phyloP scores from a whole-genome alignment of 208 protist genomes.

The Leishmania lainsoni region DNA sequence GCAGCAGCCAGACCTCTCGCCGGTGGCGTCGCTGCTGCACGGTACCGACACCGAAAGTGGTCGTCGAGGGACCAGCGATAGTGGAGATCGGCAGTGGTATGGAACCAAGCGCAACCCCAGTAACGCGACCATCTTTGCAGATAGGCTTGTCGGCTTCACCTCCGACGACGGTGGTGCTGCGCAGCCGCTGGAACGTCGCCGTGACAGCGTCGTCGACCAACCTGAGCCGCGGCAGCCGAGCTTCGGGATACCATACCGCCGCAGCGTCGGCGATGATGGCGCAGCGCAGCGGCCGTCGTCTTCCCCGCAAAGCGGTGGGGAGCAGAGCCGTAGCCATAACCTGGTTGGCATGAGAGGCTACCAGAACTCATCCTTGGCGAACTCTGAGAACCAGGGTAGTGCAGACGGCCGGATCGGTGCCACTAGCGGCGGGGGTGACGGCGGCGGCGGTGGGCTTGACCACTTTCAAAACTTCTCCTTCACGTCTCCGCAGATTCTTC shows the following conservation, averaged over 20 bases:
- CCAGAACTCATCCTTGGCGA: neutral
- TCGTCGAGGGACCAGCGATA: neutral
- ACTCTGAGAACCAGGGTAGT: neutral
- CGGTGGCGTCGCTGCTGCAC: neutral
- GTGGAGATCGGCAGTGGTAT: neutral
- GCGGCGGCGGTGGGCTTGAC: conserved; percentile 21
- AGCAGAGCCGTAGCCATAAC: neutral
- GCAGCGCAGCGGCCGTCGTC: neutral
- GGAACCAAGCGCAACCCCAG: neutral
- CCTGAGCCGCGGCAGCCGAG: neutral
- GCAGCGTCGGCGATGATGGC: neutral
- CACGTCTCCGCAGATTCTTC: conserved; percentile 32
- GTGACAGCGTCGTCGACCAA: neutral
- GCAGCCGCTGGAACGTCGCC: conserved; percentile 1
- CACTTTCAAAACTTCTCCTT: conserved; percentile 60
- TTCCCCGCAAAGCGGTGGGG: neutral
- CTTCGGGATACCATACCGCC: neutral
- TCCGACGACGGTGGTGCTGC: conserved; percentile 11
- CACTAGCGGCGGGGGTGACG: neutral
- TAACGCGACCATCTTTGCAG: neutral
- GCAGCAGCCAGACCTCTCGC: neutral
- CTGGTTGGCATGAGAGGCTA: neutral
- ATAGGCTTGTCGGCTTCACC: conserved; percentile 26
- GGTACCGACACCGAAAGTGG: neutral
- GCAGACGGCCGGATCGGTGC: neutral